phyloP scores from a whole-genome alignment of 2,329 filamentous ascomycete genomes.

The Penicillium corylophilum region DNA sequence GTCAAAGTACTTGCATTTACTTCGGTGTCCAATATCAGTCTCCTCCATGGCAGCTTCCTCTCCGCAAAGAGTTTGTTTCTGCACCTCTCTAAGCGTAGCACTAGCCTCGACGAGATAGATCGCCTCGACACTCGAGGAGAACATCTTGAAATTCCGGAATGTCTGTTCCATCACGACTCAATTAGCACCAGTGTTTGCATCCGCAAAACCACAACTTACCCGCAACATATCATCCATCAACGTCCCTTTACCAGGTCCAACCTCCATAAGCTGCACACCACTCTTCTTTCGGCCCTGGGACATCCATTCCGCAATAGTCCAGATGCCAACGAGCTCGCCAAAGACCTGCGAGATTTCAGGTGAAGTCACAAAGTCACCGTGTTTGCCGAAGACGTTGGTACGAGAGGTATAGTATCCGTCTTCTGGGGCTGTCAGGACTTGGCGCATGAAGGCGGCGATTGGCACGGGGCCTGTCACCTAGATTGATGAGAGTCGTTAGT shows the following conservation, averaged over 20 bases:
- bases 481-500: conserved; percentile 24
- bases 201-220: conserved; percentile 51
- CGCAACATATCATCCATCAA: conserved; percentile 95
- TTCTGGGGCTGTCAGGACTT: conserved; percentile 87
- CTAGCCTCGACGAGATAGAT: conserved; percentile 97
- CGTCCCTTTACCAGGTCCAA: conserved; percentile 90
- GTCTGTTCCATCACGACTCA: conserved; percentile 55
- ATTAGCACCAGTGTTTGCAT: neutral
- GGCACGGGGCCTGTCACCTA: conserved; percentile 86
- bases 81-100: conserved; percentile 69
- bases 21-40: conserved; percentile 70
- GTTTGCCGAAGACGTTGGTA: conserved; percentile 77
- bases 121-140: conserved; percentile 75
- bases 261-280: conserved; percentile 86
- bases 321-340: conserved; percentile 89
- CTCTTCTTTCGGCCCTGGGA: conserved; percentile 72
- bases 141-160: conserved; percentile 75
- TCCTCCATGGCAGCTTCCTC: conserved; percentile 65
- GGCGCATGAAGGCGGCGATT: conserved; percentile 94
- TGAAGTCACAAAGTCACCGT: conserved; percentile 94
- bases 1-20: conserved; percentile 70
- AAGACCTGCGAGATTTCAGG: conserved; percentile 98
- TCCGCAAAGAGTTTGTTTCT: conserved; percentile 80
- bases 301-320: conserved; percentile 97
- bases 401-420: conserved; percentile 91